Percentiles rank a stretch among this genome's conserved stretches.
These are phyloP conservation scores for Tulasnella sp. DNA, from an alignment of 768 basidiomycete genomes.

Conservation along the genomic window DNA sequence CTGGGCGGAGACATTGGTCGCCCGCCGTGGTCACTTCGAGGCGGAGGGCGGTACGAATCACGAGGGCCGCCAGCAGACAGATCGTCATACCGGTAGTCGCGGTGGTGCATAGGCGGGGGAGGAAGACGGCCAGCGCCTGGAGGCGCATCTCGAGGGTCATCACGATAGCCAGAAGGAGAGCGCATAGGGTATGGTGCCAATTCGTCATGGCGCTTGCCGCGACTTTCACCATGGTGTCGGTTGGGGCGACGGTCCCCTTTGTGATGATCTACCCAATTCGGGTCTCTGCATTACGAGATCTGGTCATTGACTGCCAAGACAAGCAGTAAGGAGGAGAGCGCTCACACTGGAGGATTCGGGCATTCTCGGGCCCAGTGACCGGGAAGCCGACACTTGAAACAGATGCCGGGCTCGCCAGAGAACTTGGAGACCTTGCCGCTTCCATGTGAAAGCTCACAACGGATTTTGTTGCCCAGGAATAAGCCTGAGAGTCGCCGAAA, in stretches of 20 bases:
- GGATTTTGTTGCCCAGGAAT: constrained; percentile 89
- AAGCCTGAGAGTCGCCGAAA: constrained; percentile 33
- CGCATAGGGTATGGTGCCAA: constrained; percentile 17
- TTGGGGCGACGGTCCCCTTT: constrained; percentile 28
- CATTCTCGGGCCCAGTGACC: constrained; percentile 73
- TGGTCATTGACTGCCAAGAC: neutral
- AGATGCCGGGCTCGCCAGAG: constrained; percentile 75
- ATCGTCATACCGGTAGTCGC: constrained; percentile 8
- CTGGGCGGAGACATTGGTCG: constrained; percentile 7
- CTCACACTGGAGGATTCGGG: constrained; percentile 16
- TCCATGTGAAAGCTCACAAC: constrained; percentile 76
- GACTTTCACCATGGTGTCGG: constrained; percentile 25
- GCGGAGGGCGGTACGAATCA: neutral
- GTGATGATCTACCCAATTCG: constrained; percentile 23
- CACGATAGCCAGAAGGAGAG: constrained; percentile 32
- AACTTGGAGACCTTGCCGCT: constrained; percentile 73
- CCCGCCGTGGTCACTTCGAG: neutral
- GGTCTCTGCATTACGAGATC: constrained; percentile 32
- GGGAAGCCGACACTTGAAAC: constrained; percentile 75
- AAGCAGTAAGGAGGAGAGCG: neutral
- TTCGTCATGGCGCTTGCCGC: constrained; percentile 43
- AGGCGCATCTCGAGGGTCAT: constrained; percentile 14
- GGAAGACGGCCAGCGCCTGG: constrained; percentile 1
- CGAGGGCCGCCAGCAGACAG: neutral
- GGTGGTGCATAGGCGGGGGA: neutral